These are phyloP conservation scores for Zymoseptoria brevis DNA, from an alignment of 2,329 filamentous ascomycete genomes.

Conservation along the genomic window DNA sequence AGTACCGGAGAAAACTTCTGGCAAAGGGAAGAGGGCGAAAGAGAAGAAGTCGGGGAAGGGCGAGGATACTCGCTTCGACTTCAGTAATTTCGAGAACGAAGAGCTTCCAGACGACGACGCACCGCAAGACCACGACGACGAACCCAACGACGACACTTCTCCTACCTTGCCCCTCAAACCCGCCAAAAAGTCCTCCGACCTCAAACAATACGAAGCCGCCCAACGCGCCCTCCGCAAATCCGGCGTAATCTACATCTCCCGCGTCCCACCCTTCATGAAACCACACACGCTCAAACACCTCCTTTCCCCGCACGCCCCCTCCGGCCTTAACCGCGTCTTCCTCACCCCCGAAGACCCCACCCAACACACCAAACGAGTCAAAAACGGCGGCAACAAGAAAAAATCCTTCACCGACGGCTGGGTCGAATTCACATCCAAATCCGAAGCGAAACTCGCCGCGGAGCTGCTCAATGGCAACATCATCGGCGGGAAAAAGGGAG, in stretches of 20 bases:
- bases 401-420: constrained; percentile 75
- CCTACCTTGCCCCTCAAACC: constrained; percentile 1
- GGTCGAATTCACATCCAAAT: constrained; percentile 73
- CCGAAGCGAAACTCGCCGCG: constrained; percentile 67
- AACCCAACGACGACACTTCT: constrained; percentile 16
- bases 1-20: neutral
- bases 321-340: constrained; percentile 64
- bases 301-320: constrained; percentile 62
- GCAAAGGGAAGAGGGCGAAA: neutral
- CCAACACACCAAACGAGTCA: constrained; percentile 58
- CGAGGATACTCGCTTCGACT: constrained; percentile 11
- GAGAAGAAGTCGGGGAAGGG: neutral
- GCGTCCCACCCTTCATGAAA: constrained; percentile 84
- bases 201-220: constrained; percentile 60
- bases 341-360: constrained; percentile 66
- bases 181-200: constrained; percentile 39
- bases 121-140: constrained; percentile 7
- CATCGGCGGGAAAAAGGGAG: constrained; percentile 76
- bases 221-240: constrained; percentile 62
- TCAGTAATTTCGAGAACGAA: constrained; percentile 18
- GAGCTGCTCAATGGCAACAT: constrained; percentile 69
- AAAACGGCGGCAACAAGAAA: constrained; percentile 74
- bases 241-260: constrained; percentile 74
- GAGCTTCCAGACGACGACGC: constrained; percentile 19
- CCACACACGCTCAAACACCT: constrained; percentile 67